phyloP scores from a whole-genome alignment of 78 protist species.

The Bigelowiella natans region DNA sequence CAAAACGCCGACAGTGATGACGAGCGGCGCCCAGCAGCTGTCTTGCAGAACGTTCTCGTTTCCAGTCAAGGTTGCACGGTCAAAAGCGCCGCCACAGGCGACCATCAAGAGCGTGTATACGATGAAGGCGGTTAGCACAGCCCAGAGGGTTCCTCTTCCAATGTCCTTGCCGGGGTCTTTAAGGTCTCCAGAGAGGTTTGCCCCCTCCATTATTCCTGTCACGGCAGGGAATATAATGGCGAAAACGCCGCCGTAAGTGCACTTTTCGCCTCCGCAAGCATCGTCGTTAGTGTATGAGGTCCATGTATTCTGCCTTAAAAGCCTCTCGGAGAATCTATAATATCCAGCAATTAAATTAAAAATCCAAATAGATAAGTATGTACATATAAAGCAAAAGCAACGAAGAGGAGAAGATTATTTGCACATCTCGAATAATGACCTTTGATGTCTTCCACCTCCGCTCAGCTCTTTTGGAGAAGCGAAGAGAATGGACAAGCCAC shows the following conservation, averaged over 20 bases:
- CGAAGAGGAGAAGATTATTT: no score
- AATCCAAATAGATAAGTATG: no score
- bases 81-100: neutral
- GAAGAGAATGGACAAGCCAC: no score
- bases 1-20: neutral
- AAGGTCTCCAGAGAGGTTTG: conserved; percentile 46
- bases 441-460: no score
- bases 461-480: no score
- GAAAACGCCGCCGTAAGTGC: neutral
- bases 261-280: neutral
- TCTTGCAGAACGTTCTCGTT: neutral
- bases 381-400: no score
- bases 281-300: no score
- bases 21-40: neutral
- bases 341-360: no score
- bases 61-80: neutral
- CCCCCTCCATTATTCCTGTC: conserved; percentile 61
- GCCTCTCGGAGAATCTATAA: no score
- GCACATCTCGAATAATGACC: no score
- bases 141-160: conserved; percentile 46
- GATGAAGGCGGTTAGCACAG: conserved; percentile 10
- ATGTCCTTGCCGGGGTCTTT: conserved; percentile 37
- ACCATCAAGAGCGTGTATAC: conserved; percentile 23
- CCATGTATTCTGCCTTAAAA: no score
- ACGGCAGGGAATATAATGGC: conserved; percentile 67